Evolutionary conservation across 108 stramenopile species (phyloP).

Genomic region (Nitzschia sp.): DNA sequence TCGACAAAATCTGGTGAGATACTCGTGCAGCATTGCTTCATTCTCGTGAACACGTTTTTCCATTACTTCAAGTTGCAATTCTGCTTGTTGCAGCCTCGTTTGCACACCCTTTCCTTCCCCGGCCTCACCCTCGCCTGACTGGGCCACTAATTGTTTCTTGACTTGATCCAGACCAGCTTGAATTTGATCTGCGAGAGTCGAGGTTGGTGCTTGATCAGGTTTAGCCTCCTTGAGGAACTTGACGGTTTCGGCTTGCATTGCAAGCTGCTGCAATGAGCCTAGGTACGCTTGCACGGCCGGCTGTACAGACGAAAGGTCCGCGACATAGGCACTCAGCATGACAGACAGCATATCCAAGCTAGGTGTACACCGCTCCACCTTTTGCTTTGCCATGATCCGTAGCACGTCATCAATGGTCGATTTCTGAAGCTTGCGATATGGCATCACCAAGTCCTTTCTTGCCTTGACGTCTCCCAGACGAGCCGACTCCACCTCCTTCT

Average conservation of each 20-base stretch:
- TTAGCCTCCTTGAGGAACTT: background rate
- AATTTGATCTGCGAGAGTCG: constrained; percentile 22
- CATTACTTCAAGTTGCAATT: constrained; percentile 15
- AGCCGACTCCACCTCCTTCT: constrained; percentile 76
- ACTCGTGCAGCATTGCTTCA: constrained; percentile 52
- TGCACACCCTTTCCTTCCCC: background rate
- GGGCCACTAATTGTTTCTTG: constrained; percentile 27
- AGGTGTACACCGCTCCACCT: constrained; percentile 63
- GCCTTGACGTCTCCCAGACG: constrained; percentile 46
- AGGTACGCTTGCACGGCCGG: constrained; percentile 66
- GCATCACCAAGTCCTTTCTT: constrained; percentile 54
- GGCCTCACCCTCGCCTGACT: background rate
- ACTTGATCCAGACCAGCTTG: constrained; percentile 26
- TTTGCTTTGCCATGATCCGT: constrained; percentile 57
- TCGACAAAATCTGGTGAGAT: constrained; percentile 59
- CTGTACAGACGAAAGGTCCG: constrained; percentile 70
- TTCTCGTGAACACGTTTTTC: constrained; percentile 48
- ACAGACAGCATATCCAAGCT: constrained; percentile 41
- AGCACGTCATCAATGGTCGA: constrained; percentile 64
- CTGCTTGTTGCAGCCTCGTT: constrained; percentile 5
- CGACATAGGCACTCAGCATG: constrained; percentile 71
- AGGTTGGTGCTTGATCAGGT: background rate
- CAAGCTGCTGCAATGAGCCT: constrained; percentile 37
- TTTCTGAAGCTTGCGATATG: constrained; percentile 72
- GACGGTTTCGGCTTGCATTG: constrained; percentile 18